These are phyloP conservation scores for Allium sativum DNA, from an alignment of 106 monocot genomes.

Conservation along the genomic window DNA sequence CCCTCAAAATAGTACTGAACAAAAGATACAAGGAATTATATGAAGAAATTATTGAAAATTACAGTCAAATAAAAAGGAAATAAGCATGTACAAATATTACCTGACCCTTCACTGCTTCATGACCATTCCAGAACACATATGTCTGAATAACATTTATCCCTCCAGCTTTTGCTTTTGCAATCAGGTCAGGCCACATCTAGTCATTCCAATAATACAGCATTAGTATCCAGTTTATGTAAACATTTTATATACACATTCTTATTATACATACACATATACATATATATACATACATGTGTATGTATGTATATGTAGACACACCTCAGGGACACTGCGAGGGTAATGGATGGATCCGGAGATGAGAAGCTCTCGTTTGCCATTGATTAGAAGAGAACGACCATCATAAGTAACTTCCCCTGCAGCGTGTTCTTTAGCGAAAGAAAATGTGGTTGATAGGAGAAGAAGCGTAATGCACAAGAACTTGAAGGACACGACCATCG, in stretches of 20 bases:
- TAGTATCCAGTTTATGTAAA: neutral
- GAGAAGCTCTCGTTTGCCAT: constrained; percentile 11
- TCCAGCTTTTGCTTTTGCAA: constrained; percentile 4
- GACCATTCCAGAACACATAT: constrained; percentile 16
- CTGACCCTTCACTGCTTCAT: constrained; percentile 12
- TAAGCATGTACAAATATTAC: neutral
- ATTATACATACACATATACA: neutral
- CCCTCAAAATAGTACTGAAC: constrained; percentile 79
- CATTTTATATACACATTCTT: neutral
- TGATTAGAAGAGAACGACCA: constrained; percentile 8
- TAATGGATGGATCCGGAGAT: constrained; percentile 16
- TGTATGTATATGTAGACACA: neutral
- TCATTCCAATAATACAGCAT: constrained; percentile 1
- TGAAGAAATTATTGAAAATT: neutral
- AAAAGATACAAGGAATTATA: neutral
- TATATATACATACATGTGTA: no score
- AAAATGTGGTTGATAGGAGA: neutral
- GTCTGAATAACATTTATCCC: constrained; percentile 13
- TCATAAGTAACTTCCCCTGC: constrained; percentile 9
- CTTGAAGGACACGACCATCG: neutral
- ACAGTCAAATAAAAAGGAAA: neutral
- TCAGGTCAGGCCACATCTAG: constrained; percentile 18
- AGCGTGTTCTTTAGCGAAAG: neutral
- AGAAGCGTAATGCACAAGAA: neutral
- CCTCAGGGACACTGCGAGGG: constrained; percentile 11